These are phyloP conservation scores for Arthrinium puccinioides DNA, from an alignment of 2,329 filamentous ascomycete genomes.

Conservation along the genomic window DNA sequence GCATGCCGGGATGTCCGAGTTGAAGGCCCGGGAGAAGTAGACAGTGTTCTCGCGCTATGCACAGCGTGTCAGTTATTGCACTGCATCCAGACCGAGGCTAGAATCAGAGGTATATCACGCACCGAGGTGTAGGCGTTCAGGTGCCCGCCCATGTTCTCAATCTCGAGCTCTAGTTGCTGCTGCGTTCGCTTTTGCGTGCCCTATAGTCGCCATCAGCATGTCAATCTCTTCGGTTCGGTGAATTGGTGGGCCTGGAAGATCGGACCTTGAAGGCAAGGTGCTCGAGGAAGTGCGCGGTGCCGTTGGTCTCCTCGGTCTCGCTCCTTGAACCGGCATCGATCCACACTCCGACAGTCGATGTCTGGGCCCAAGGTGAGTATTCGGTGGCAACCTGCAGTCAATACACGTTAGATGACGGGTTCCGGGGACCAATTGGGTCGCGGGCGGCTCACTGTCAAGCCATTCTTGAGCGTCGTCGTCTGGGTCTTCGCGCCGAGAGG, in stretches of 20 bases:
- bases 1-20: slow-evolving; percentile 90
- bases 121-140: slow-evolving; percentile 99
- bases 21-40: slow-evolving; percentile 99
- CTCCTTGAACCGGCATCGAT: slow-evolving; percentile 98
- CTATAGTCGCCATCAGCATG: slow-evolving; percentile 34
- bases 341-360: slow-evolving; percentile 97
- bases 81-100: too few species aligned
- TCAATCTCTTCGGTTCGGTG: not conserved
- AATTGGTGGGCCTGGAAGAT: not conserved
- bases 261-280: slow-evolving; percentile 98
- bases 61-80: slow-evolving; percentile 7
- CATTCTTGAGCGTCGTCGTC: slow-evolving; percentile 94
- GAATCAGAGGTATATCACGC: slow-evolving; percentile 34
- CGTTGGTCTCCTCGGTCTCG: slow-evolving; percentile 97
- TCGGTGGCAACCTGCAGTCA: slow-evolving; percentile 84
- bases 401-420: slow-evolving; percentile 10
- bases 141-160: slow-evolving; percentile 99
- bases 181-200: slow-evolving; percentile 92
- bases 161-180: slow-evolving; percentile 97
- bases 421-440: slow-evolving; percentile 18
- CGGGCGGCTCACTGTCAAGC: slow-evolving; percentile 70
- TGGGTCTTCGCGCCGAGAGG: slow-evolving; percentile 72
- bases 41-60: slow-evolving; percentile 93
- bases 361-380: slow-evolving; percentile 96
- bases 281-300: slow-evolving; percentile 98